Evolutionary conservation across 495 filamentous ascomycete genomes (phyloP).

Genomic region (Neurospora intermedia): DNA sequence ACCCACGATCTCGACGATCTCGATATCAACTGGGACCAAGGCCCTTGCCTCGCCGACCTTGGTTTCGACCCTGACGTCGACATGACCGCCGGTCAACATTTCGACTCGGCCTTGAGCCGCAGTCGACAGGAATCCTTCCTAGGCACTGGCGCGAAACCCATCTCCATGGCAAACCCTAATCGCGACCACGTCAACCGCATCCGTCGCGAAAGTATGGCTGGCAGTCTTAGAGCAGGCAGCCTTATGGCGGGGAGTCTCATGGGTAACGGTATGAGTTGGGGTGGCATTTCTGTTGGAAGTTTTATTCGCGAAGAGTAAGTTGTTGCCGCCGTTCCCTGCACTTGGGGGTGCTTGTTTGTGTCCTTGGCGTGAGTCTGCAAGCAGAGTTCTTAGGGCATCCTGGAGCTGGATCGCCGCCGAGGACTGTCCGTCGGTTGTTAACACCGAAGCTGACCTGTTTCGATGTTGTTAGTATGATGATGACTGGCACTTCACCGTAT

Average conservation of each 20-base stretch:
- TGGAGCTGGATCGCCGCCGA: neutral
- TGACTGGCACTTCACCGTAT: conserved; percentile 92
- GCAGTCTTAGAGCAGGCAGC: conserved; percentile 39
- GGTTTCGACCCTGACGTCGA: conserved; percentile 37
- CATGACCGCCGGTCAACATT: conserved; percentile 51
- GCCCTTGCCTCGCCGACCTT: conserved; percentile 6
- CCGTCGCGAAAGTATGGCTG: conserved; percentile 74
- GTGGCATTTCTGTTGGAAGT: conserved; percentile 88
- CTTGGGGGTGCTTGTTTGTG: conserved; percentile 1
- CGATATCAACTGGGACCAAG: conserved; percentile 24
- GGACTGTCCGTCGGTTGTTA: conserved; percentile 3
- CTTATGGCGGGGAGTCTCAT: conserved; percentile 24
- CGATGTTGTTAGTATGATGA: conserved; percentile 61
- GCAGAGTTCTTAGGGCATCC: neutral
- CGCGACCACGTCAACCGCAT: conserved; percentile 51
- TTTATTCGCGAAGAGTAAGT: conserved; percentile 98
- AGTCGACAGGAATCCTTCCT: conserved; percentile 65
- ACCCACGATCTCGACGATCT: conserved; percentile 17
- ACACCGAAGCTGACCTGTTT: conserved; percentile 16
- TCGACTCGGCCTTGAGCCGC: conserved; percentile 42
- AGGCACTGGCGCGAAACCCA: conserved; percentile 72
- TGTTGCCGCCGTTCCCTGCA: conserved; percentile 1
- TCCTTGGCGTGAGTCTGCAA: conserved; percentile 1
- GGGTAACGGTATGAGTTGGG: conserved; percentile 94
- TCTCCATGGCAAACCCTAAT: conserved; percentile 68